Conservation (phyloP, 2,329 filamentous ascomycete genomes). For the Acrodontium crateriforme region DNA sequence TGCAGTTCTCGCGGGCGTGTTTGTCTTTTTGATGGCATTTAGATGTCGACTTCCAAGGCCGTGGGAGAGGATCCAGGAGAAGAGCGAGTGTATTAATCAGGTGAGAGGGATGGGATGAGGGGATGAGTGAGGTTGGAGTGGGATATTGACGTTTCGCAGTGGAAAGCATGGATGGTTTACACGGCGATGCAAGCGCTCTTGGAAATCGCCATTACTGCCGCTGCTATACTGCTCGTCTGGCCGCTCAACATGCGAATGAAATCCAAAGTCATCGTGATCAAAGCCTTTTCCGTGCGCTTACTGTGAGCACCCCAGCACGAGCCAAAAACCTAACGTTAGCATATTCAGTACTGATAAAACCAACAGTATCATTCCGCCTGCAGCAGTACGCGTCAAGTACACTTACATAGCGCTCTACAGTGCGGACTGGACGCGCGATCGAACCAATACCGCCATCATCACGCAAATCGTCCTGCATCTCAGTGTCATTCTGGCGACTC, state of each 20-base stretch:
- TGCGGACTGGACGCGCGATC: slow-evolving; percentile 8
- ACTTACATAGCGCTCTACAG: slow-evolving; percentile 2
- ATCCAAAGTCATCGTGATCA: slow-evolving; percentile 12
- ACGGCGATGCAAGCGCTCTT: slow-evolving; percentile 9
- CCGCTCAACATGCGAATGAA: slow-evolving; percentile 12
- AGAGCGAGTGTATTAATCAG: too few species aligned
- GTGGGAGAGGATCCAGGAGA: slow-evolving; percentile 10
- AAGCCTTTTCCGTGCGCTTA: slow-evolving; percentile 13
- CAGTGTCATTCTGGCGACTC: slow-evolving; percentile 16
- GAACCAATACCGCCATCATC: slow-evolving; percentile 10
- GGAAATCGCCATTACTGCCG: slow-evolving; percentile 11
- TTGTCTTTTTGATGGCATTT: slow-evolving; percentile 9
- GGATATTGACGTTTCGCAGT: too few species aligned
- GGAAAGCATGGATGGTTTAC: slow-evolving; percentile 9
- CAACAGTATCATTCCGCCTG: slow-evolving; percentile 9
- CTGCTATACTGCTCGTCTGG: slow-evolving; percentile 14
- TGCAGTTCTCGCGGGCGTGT: slow-evolving; percentile 8
- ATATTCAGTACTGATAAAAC: not conserved
- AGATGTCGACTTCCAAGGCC: slow-evolving; percentile 13
- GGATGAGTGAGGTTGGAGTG: too few species aligned
- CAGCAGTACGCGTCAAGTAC: slow-evolving; percentile 8
- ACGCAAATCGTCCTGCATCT: slow-evolving; percentile 14
- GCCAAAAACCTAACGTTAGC: not conserved
- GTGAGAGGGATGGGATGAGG: not conserved
- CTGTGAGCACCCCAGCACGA: slow-evolving; percentile 9